Evolutionary conservation across 2,329 filamentous ascomycete genomes (phyloP).

Genomic region (Trichoderma koningiopsis): DNA sequence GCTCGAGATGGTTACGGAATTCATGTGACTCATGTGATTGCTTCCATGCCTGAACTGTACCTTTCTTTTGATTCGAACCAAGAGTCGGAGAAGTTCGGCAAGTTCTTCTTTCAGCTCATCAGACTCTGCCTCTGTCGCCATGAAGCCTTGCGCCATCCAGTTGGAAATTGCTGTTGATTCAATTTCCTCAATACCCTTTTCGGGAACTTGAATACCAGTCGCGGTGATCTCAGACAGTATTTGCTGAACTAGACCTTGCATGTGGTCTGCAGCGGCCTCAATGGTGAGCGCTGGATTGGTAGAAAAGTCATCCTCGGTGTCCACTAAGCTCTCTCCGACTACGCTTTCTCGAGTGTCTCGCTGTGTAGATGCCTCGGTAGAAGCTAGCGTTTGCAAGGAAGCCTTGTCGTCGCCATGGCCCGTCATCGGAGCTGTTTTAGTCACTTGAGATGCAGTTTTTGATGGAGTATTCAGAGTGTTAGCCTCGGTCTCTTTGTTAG

Average conservation of each 20-base stretch:
- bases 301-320: background rate
- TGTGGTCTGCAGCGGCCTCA: slow-evolving; percentile 28
- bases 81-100: slow-evolving; percentile 30
- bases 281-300: slow-evolving; percentile 2
- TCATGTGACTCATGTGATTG: background rate
- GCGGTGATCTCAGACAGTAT: slow-evolving; percentile 28
- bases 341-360: background rate
- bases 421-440: background rate
- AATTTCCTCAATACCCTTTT: slow-evolving; percentile 30
- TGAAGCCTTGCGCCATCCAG: slow-evolving; percentile 33
- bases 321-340: background rate
- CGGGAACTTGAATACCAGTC: slow-evolving; percentile 19
- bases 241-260: slow-evolving; percentile 25
- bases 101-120: slow-evolving; percentile 32
- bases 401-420: background rate
- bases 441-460: background rate
- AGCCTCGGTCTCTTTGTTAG: background rate
- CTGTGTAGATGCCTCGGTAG: background rate
- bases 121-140: slow-evolving; percentile 30
- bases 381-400: background rate
- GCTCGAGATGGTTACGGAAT: background rate
- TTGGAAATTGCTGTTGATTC: slow-evolving; percentile 33
- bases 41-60: slow-evolving; percentile 15
- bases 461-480: background rate
- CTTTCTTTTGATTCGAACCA: slow-evolving; percentile 33